Percentiles rank a stretch among this genome's conserved stretches.
phyloP scores from a whole-genome alignment of 768 basidiomycete species.

The Tulasnella sp. region DNA sequence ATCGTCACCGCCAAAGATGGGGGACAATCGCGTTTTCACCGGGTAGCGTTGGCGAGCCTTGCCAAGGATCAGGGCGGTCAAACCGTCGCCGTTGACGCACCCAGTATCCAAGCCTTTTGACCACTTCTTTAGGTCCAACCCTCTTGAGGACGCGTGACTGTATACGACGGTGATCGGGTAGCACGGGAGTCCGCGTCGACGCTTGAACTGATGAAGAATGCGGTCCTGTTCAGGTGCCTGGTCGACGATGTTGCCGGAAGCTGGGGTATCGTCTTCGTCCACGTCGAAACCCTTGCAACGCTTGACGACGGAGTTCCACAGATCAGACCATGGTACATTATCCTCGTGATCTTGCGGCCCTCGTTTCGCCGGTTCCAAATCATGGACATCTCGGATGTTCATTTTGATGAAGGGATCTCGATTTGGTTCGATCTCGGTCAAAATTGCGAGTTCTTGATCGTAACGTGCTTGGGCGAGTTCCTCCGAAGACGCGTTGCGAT shows the following conservation, averaged over 20 bases:
- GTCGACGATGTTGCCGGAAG: neutral
- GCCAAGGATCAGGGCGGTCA: slow-evolving; percentile 10
- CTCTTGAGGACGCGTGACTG: slow-evolving; percentile 71
- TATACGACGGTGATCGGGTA: slow-evolving; percentile 68
- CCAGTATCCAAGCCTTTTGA: slow-evolving; percentile 78
- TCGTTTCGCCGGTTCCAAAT: slow-evolving; percentile 35
- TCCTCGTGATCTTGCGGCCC: slow-evolving; percentile 30
- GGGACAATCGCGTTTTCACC: neutral
- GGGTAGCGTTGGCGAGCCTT: neutral
- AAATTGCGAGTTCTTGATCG: slow-evolving; percentile 53
- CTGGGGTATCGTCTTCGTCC: neutral
- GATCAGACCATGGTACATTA: slow-evolving; percentile 51
- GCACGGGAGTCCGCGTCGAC: slow-evolving; percentile 37
- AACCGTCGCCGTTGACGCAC: slow-evolving; percentile 31
- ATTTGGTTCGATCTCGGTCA: slow-evolving; percentile 69
- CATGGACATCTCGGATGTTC: slow-evolving; percentile 52
- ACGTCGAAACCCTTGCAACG: slow-evolving; percentile 40
- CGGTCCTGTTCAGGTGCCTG: neutral
- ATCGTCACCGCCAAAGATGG: neutral
- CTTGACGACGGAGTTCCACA: slow-evolving; percentile 59
- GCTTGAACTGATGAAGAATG: neutral
- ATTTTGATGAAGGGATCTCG: slow-evolving; percentile 58
- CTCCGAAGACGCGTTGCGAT: neutral
- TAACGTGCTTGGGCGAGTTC: neutral
- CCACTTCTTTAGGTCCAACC: slow-evolving; percentile 73